A percentile compares a stretch with the other conserved stretches of the same genome.
phyloP scores from a whole-genome alignment of 257 asterid species.

The Penstemon newberryi region DNA sequence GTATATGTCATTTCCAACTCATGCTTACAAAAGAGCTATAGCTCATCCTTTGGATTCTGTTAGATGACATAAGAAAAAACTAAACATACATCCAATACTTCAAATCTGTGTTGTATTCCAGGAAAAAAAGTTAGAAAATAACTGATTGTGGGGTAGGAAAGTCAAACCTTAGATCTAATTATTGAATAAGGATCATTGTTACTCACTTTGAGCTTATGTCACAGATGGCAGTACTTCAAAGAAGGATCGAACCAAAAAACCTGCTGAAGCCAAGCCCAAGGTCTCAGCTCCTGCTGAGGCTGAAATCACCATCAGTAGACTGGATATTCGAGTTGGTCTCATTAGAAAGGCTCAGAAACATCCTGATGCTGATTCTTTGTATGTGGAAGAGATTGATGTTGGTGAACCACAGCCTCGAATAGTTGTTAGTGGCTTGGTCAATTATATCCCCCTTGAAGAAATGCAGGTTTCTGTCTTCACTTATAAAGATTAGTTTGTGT shows the following conservation, averaged over 20 bases:
- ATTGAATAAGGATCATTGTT: conserved; percentile 12
- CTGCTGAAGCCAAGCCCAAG: conserved; percentile 63
- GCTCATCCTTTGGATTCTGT: too few relatives aligned
- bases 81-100: too few relatives aligned
- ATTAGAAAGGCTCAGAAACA: conserved; percentile 80
- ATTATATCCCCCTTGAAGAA: conserved; percentile 81
- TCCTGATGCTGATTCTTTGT: conserved; percentile 90
- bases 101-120: too few relatives aligned
- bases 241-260: conserved; percentile 61
- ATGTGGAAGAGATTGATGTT: conserved; percentile 96
- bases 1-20: too few relatives aligned
- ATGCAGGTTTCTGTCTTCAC: conserved; percentile 67
- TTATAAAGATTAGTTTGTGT: conserved; percentile 11
- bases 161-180: neutral
- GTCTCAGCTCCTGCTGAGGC: conserved; percentile 51
- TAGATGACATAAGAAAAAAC: too few relatives aligned
- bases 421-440: conserved; percentile 98
- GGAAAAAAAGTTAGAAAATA: too few relatives aligned
- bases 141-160: too few relatives aligned
- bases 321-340: conserved; percentile 92
- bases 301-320: conserved; percentile 67
- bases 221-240: conserved; percentile 55
- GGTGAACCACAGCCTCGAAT: conserved; percentile 91
- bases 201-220: conserved; percentile 24
- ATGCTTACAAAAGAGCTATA: too few relatives aligned